These are phyloP conservation scores for Mycena latifolia DNA, from an alignment of 768 basidiomycete species.

Conservation along the genomic window DNA sequence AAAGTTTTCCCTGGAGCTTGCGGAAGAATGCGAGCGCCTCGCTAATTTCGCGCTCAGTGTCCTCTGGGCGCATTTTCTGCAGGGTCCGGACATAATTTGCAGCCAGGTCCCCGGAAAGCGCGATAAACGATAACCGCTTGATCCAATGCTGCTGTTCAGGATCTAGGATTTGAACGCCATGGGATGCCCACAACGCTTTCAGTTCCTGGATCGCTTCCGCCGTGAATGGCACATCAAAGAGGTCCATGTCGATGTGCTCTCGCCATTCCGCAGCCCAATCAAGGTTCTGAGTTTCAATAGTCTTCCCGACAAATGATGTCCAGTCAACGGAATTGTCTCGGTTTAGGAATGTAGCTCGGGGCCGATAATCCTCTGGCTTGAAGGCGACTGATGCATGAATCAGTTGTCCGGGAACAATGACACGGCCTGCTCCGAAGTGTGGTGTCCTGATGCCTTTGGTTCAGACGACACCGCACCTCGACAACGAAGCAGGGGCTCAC, in stretches of 20 bases:
- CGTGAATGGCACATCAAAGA: slow-evolving; percentile 8
- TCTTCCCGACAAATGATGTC: background rate
- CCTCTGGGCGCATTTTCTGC: too few species aligned
- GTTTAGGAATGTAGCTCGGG: background rate
- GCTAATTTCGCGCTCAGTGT: too few species aligned
- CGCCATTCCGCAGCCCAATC: too few species aligned
- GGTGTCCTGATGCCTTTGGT: background rate
- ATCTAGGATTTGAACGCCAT: too few species aligned
- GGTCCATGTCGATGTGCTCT: background rate
- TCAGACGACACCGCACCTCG: background rate
- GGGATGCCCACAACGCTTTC: background rate
- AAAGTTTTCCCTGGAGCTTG: too few species aligned
- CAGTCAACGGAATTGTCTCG: background rate
- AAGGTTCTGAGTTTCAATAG: too few species aligned
- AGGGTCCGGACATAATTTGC: too few species aligned
- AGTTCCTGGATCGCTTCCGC: background rate
- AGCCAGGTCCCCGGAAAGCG: too few species aligned
- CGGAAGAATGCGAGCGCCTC: too few species aligned
- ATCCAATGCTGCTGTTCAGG: too few species aligned
- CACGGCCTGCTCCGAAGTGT: slow-evolving; percentile 7
- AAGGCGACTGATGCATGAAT: slow-evolving; percentile 8
- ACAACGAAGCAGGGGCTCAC: too few species aligned
- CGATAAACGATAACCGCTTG: too few species aligned
- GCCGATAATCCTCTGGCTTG: background rate
- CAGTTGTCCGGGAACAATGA: background rate